Evolutionary conservation across 331 rosid genomes (phyloP), one percentile per base, ranked within the genome.

Genomic region (Pyracantha coccinea): DNA sequence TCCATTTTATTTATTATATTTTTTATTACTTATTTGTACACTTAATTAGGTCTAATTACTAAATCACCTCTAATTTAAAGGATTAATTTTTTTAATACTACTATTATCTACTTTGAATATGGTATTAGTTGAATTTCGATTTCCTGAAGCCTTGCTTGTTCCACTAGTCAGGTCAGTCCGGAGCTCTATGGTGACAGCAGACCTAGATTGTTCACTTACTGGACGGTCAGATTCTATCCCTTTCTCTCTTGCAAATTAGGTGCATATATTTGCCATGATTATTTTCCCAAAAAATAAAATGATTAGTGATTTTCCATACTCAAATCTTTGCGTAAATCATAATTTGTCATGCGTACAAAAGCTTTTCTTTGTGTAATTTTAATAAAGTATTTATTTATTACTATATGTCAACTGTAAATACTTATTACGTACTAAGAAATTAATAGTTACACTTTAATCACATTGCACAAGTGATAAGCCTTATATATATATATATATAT

Each of bases 151-250:
- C 86, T 87, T 86, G 88, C 89, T 90, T 77, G 44, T 92, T 94
- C 81, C 81, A 92, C 97, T 90, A 94, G 97, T 90, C 97, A 94
- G 99, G 98, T 89, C 90, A 93, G 98, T 93, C 98, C 98, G 94
- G 97, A 90, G 97, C 96, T 95, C 72, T 95, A 95, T 84, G 97
- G 97, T 83, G 99, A 95, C 97, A 89, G 79, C 91, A 85, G 93
- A 7, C 99, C 99, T 1, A 83, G 99, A 89, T 83, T 95, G 77
- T 95, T 95, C 84, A 95, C 97, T 27, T 95, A 95, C 25, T 95
- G 99, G 99, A 94, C 99, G 96, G 97, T 94, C 4, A 86, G 95
- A 78, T 79, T 45, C 69, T 75, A 71, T 63, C 68, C 76, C 57
- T 32, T 25, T 16, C n/a, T 9, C 57, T 63, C 52, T n/a, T 4